Conservation (phyloP, 2,329 filamentous ascomycete genomes). For the Cladosporium sp. region DNA sequence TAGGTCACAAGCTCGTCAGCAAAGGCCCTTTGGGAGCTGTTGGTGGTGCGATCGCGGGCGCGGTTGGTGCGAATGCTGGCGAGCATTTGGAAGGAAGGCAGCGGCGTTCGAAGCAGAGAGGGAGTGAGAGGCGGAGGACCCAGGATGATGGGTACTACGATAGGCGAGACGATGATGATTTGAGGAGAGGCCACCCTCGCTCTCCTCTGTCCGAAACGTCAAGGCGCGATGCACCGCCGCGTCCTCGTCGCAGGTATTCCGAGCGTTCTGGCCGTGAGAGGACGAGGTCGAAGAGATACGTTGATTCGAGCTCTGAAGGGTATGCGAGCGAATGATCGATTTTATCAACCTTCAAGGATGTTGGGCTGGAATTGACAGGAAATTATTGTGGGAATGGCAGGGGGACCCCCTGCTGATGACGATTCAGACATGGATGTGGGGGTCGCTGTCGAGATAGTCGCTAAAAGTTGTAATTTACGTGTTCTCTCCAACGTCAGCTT, state of each 20-base stretch:
- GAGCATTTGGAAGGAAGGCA: conserved; percentile 9
- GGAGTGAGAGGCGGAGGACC: not conserved
- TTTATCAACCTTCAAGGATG: too few relatives aligned
- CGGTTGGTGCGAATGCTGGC: conserved; percentile 8
- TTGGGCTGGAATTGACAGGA: too few relatives aligned
- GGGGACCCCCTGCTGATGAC: too few relatives aligned
- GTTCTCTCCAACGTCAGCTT: too few relatives aligned
- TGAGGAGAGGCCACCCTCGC: not conserved
- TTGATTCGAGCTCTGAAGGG: conserved; percentile 4
- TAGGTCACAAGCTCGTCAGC: conserved; percentile 9
- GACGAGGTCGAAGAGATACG: conserved; percentile 9
- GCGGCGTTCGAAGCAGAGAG: not conserved
- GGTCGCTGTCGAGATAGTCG: too few relatives aligned
- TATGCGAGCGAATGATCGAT: conserved; percentile 2
- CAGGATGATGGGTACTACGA: not conserved
- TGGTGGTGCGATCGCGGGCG: conserved; percentile 13
- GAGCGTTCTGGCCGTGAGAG: conserved; percentile 41
- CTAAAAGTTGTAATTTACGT: too few relatives aligned
- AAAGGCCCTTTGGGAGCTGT: conserved; percentile 9
- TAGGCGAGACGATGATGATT: not conserved
- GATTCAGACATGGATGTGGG: too few relatives aligned
- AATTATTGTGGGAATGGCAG: too few relatives aligned
- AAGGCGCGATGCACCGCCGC: conserved; percentile 21
- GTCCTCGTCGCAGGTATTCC: conserved; percentile 43
- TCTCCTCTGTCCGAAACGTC: not conserved